These are phyloP conservation scores for Epichloe sp. DNA, from an alignment of 2,329 filamentous ascomycete species.

Conservation along the genomic window DNA sequence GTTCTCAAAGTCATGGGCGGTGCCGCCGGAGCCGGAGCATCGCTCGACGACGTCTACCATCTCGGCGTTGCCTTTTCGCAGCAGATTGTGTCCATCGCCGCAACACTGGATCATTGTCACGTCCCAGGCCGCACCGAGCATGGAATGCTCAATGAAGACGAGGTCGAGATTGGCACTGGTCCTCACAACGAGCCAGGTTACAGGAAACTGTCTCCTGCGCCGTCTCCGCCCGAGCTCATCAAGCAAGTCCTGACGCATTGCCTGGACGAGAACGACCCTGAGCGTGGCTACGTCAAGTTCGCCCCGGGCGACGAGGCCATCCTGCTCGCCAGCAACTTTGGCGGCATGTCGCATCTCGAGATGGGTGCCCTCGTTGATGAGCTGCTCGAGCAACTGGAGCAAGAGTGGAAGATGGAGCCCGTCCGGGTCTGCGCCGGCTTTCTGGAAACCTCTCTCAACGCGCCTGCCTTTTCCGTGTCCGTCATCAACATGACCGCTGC, in stretches of 20 bases:
- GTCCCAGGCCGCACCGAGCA: constrained; percentile 39
- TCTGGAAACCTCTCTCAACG: constrained; percentile 60
- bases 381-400: constrained; percentile 34
- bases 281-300: constrained; percentile 37
- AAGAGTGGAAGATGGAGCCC: constrained; percentile 34
- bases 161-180: constrained; percentile 52
- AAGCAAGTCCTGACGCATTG: constrained; percentile 46
- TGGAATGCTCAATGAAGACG: constrained; percentile 32
- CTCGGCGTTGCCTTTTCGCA: constrained; percentile 35
- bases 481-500: constrained; percentile 44
- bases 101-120: constrained; percentile 48
- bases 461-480: constrained; percentile 56
- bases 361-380: constrained; percentile 41
- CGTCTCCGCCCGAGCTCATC: constrained; percentile 34
- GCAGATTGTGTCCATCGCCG: constrained; percentile 43
- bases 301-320: constrained; percentile 32
- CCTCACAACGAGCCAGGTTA: constrained; percentile 55
- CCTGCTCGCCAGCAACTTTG: constrained; percentile 46
- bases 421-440: constrained; percentile 47
- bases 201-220: constrained; percentile 39
- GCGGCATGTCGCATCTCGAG: constrained; percentile 44
- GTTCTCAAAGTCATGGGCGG: constrained; percentile 46
- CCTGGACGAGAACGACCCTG: constrained; percentile 41
- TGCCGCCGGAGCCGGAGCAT: constrained; percentile 31
- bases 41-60: constrained; percentile 35